Evolutionary conservation across 495 filamentous ascomycete genomes (phyloP), one percentile per base, ranked within the genome.

Genomic region (Xylaria palmicola): DNA sequence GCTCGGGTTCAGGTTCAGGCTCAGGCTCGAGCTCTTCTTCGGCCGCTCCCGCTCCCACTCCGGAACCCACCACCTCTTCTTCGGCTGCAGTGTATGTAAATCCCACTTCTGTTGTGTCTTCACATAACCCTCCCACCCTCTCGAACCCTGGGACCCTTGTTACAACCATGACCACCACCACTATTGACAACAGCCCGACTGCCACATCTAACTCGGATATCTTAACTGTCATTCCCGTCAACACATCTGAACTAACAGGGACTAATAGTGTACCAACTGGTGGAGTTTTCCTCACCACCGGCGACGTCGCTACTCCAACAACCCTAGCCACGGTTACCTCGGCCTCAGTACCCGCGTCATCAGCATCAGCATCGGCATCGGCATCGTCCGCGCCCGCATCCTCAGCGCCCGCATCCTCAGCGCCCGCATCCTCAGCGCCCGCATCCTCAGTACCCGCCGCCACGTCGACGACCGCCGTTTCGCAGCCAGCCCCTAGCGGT

Each of bases 241-340:
- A 41, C 1, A 26, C 17, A 17, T 60, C 56, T 45, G 22, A 48
- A 44, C 51, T 56, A 60, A 65, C 65, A 62, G 62, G 39, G 3
- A 43, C 59, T 51, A 68, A 56, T 49, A 70, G 65, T 30, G 37
- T 41, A 19, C 27, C 41, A 10, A 65, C 69, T 17, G 71, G 72
- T 9, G 72, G 72, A 41, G 71, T 75, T 19, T 73, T 72, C 63
- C 24, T 74, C 19, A 68, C 79, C 40, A 52, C 48, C 27, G 59
- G 49, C 12, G 56, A 64, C 27, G 49, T 50, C 43, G 30, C 57
- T 20, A 47, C 49, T 20, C 61, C 69, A 17, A 70, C 62, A 34
- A 53, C 72, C 24, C 39, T 72, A 12, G 48, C 57, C 24, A 65
- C 56, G 6, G 26, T 71, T 26, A 67, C 65, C 17, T 63, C 67